Base-by-base conservation (phyloP, 192 early-diverging fungal genomes). In the Podila horticola region DNA sequence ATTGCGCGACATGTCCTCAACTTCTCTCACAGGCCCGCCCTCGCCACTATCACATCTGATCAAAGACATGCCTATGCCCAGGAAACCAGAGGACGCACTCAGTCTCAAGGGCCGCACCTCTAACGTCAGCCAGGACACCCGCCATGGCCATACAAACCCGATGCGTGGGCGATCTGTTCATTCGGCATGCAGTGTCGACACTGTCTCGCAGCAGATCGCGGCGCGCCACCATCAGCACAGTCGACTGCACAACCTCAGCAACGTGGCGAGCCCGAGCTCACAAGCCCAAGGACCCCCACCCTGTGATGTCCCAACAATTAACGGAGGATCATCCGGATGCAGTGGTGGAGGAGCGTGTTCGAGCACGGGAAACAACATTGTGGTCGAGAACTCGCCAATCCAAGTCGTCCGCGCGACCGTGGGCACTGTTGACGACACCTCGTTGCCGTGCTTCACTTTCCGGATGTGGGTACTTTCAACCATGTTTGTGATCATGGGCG, bases 391-490 rank as follows among this genome's bases (percentile, higher is more conserved):
- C 34, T 75, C 74, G 12, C 82, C 82, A 7, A 83, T 83, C 38
- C 74, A 83, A 24, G 68, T 75, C 13, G 74, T 83, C 13, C 82
- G 82, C 3, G 82, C 82, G 4, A 83, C 83, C 2, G 83, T 84
- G 8, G 71, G 75, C 28, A 74, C 64, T 2, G 36, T 71, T 1
- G 83, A 84, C 26, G 88, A 90, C 66, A 29, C 84, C 5, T 76
- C 77, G 3, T 30, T 88, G 36, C 87, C 85, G 11, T 81, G 83
- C 38, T 67, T 89, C 34, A 89, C 89, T 2, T 86, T 88, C 48
- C 77, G 89, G 22, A 82, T 84, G 64, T 90, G 86, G 88, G 61
- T 84, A 4, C 72, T 90, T 22, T 84, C 88, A 26, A 79, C 75
- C 3, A 26, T 71, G 24, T 79, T 79, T 71, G 64, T 79, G 30